phyloP scores from a whole-genome alignment of 2,329 filamentous ascomycete genomes.

The Zymoseptoria tritici region DNA sequence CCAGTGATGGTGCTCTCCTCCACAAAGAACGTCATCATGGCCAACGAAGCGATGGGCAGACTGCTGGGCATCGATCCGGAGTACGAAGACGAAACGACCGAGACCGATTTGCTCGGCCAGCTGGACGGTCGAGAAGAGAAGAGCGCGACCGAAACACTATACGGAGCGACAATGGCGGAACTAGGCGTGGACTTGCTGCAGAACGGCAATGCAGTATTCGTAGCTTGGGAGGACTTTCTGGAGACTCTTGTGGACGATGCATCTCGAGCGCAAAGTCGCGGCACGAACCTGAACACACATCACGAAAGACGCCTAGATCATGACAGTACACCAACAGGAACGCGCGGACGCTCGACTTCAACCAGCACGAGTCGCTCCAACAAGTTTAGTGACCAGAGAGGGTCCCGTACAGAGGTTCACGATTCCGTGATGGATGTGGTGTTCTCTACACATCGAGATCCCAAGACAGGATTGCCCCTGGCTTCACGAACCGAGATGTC shows the following conservation, averaged over 20 bases:
- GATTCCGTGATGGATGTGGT: slow-evolving; percentile 63
- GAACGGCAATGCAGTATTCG: slow-evolving; percentile 50
- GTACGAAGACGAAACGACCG: slow-evolving; percentile 3
- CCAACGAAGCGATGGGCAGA: slow-evolving; percentile 68
- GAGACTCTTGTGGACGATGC: slow-evolving; percentile 38
- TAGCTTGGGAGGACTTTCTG: slow-evolving; percentile 46
- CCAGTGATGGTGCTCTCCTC: slow-evolving; percentile 62
- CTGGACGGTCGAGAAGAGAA: slow-evolving; percentile 22
- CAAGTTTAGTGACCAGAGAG: slow-evolving; percentile 17
- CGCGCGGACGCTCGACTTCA: slow-evolving; percentile 17
- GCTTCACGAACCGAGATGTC: slow-evolving; percentile 20
- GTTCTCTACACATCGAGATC: slow-evolving; percentile 46
- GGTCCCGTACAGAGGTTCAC: slow-evolving; percentile 39
- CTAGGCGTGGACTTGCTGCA: slow-evolving; percentile 68
- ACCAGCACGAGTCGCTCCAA: slow-evolving; percentile 5
- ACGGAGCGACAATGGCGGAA: slow-evolving; percentile 59
- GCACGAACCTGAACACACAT: slow-evolving; percentile 23
- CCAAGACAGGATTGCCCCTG: slow-evolving; percentile 32
- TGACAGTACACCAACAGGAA: slow-evolving; percentile 15
- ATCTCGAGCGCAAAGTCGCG: slow-evolving; percentile 20
- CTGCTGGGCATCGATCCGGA: slow-evolving; percentile 53
- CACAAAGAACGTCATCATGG: slow-evolving; percentile 62
- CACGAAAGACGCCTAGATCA: slow-evolving; percentile 14
- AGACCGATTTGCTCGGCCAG: slow-evolving; percentile 13
- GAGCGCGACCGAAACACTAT: slow-evolving; percentile 51